Conservation (phyloP, 129 eudicot genomes). For the Saussurea involucrata region DNA sequence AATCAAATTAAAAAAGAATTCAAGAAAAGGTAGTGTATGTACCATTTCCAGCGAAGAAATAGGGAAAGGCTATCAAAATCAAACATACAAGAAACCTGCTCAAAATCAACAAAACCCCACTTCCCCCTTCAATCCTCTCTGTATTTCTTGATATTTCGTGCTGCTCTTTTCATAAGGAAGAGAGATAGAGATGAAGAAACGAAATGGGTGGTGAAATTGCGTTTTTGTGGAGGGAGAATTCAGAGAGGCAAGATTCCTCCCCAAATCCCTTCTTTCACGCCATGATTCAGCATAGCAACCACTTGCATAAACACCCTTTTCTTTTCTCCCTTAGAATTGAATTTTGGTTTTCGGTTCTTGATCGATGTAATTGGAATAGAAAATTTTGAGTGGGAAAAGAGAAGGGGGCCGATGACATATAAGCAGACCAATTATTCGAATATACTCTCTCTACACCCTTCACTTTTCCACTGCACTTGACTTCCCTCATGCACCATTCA, state of each 20-base stretch:
- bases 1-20: background rate
- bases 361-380: background rate
- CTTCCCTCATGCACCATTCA: background rate
- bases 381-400: background rate
- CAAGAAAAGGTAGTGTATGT: background rate
- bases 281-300: constrained; percentile 56
- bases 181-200: background rate
- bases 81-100: background rate
- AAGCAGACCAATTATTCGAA: background rate
- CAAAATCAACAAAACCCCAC: background rate
- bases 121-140: background rate
- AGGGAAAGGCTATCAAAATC: background rate
- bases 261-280: constrained; percentile 54
- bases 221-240: constrained; percentile 35
- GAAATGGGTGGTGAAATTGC: background rate
- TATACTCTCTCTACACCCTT: background rate
- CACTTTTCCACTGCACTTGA: background rate
- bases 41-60: constrained; percentile 11
- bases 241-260: constrained; percentile 74
- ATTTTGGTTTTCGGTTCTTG: background rate
- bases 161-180: background rate
- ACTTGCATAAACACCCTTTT: background rate
- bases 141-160: background rate
- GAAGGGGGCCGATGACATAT: background rate
- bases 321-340: background rate